Evolutionary conservation across 768 basidiomycete genomes (phyloP), one percentile per base, ranked within the genome.

Genomic region (Boletus barrowsii): DNA sequence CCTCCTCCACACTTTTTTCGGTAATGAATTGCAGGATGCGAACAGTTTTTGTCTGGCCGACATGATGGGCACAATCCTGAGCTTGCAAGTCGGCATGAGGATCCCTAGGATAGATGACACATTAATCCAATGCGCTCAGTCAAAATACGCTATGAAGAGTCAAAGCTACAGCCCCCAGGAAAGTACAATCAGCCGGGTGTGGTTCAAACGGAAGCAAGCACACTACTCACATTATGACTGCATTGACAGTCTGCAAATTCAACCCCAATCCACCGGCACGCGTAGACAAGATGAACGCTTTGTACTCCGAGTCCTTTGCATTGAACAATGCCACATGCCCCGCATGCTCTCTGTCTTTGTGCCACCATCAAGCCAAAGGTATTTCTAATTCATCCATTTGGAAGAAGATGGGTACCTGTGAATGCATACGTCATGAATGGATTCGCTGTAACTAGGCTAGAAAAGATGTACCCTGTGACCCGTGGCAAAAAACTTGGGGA

Each of bases 31-130:
- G 86, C 59, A 98, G 79, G 59, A 99, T 98, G 32, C 95, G 86
- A 18, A 99, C 97, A 42, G 94, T 90, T 72, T 95, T 96, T 55
- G 97, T 99, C 69, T 99, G 97, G 55, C 97, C 97, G 65, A 99
- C 98, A 82, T 96, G 95, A 80, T 99, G 96, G 11, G 92, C 93
- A 79, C 95, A 93, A 83, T 99, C 96, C 71, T 99, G 97, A 13
- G 97, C 97, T 73, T 99, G 97, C 57, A 98, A 76, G 86, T 99
- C 96, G 47, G 97, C 96, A 63, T 98, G 96, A 44, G 96, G 96
- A 76, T 98, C 98, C 94, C 87, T 87, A 60, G 6, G 42, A 24
- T 45, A n/a, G 29, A 55, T 10, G 13, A 26, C 29, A 17, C 22
- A 30, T 61, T 46, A 61, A 41, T 30, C 46, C 15, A 22, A 45